Percentiles rank a stretch among this genome's conserved stretches.
Evolutionary conservation across 1,284 basidiomycete species (phyloP).

Genomic region (Singerocomus rubriflavus): DNA sequence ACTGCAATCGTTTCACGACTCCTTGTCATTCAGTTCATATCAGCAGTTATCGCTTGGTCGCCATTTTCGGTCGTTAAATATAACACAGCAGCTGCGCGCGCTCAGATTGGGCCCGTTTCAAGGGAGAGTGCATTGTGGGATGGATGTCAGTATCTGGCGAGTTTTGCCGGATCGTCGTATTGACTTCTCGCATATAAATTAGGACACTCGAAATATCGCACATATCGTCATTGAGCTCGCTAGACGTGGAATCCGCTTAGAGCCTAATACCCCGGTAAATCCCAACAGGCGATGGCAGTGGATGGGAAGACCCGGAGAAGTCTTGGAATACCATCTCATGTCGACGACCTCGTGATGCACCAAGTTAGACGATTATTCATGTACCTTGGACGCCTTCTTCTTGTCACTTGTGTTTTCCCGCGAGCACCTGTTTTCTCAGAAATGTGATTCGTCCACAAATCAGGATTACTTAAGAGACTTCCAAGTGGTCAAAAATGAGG

Average conservation of each 20-base stretch:
- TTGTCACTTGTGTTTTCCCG: not conserved
- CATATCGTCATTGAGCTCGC: conserved; percentile 76
- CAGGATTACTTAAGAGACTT: not conserved
- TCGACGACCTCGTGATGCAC: not conserved
- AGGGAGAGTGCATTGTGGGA: conserved; percentile 83
- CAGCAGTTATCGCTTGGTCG: conserved; percentile 15
- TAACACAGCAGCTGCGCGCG: conserved; percentile 56
- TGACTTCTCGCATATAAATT: conserved; percentile 15
- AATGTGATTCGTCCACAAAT: conserved; percentile 5
- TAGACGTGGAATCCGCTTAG: conserved; percentile 59
- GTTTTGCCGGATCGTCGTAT: conserved; percentile 15
- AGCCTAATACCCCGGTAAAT: conserved; percentile 71
- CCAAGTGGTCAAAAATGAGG: not conserved
- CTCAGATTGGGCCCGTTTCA: conserved; percentile 65
- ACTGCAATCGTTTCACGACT: conserved; percentile 4
- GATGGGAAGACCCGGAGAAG: conserved; percentile 73
- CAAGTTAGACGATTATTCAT: not conserved
- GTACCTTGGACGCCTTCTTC: conserved; percentile 1
- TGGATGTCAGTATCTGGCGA: conserved; percentile 63
- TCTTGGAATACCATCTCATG: conserved; percentile 49
- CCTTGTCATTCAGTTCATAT: conserved; percentile 19
- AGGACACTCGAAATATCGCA: conserved; percentile 87
- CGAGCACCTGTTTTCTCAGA: not conserved
- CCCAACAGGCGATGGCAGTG: conserved; percentile 71
- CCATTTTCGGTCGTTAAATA: conserved; percentile 49